Evolutionary conservation across 23 red algal genomes (phyloP).

Genomic region (Gracilaria vermiculophylla): DNA sequence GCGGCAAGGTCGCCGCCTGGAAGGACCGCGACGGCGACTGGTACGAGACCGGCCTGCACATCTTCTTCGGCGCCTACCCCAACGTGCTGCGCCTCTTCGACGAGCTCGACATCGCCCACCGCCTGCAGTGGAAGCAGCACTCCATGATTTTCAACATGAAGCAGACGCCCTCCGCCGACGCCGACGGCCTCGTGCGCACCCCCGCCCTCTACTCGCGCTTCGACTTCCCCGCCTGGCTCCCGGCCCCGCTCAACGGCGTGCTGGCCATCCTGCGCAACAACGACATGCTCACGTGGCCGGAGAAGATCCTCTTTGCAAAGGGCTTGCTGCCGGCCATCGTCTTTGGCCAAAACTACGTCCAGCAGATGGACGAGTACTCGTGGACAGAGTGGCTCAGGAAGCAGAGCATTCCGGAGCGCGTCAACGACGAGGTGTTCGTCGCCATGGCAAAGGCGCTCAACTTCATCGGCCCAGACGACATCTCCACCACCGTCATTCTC

Average conservation of each 20-base stretch:
- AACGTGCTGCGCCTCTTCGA: conserved; percentile 93
- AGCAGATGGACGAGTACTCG: conserved; percentile 77
- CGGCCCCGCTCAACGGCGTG: conserved; percentile 93
- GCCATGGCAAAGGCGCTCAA: conserved; percentile 99
- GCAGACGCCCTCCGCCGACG: not conserved
- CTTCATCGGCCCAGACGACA: conserved; percentile 98
- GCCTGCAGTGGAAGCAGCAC: conserved; percentile 98
- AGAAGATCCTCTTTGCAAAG: conserved; percentile 90
- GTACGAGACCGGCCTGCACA: conserved; percentile 99
- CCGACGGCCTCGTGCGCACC: conserved; percentile 44
- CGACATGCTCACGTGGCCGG: conserved; percentile 94
- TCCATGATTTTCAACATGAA: conserved; percentile 99
- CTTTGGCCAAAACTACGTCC: conserved; percentile 87
- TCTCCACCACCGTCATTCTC: conserved; percentile 92
- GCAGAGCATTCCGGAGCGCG: conserved; percentile 86
- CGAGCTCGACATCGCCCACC: conserved; percentile 86
- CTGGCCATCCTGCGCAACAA: conserved; percentile 88
- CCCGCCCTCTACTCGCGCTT: conserved; percentile 83
- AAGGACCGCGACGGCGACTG: conserved; percentile 97
- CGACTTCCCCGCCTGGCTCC: conserved; percentile 86
- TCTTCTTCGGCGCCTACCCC: conserved; percentile 98
- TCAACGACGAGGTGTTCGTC: conserved; percentile 98
- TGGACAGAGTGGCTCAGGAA: conserved; percentile 95
- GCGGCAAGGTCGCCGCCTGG: conserved; percentile 99
- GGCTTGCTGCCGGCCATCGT: conserved; percentile 94